Percentiles rank a stretch among this genome's conserved stretches.
These are phyloP conservation scores for Sarocladium strictum DNA, from an alignment of 2,329 filamentous ascomycete species.

Conservation along the genomic window DNA sequence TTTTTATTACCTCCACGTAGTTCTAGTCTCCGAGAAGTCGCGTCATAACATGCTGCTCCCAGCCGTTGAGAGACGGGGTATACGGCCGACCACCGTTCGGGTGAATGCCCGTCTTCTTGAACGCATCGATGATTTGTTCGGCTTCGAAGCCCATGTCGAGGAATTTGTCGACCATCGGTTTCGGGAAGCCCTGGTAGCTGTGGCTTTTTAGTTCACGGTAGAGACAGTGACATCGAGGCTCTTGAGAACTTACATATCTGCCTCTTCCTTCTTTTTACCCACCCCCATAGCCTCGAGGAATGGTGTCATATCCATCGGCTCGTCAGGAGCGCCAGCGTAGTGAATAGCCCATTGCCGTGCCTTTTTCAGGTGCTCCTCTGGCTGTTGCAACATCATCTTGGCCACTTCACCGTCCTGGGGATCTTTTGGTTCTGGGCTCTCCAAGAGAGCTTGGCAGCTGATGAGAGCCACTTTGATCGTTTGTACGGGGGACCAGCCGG, in stretches of 20 bases:
- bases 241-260: constrained; percentile 2
- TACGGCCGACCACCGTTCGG: constrained; percentile 53
- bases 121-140: constrained; percentile 78
- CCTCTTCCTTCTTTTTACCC: constrained; percentile 24
- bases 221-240: too few relatives aligned
- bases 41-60: constrained; percentile 61
- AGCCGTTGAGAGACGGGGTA: not conserved
- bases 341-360: constrained; percentile 88
- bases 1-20: too few relatives aligned
- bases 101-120: constrained; percentile 76
- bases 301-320: constrained; percentile 26
- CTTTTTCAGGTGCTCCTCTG: constrained; percentile 70
- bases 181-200: constrained; percentile 85
- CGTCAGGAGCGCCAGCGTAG: constrained; percentile 68
- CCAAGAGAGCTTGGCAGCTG: constrained; percentile 87
- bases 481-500: constrained; percentile 90
- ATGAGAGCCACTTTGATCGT: constrained; percentile 95
- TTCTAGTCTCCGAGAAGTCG: constrained; percentile 73
- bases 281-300: not conserved
- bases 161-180: constrained; percentile 75
- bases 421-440: constrained; percentile 90
- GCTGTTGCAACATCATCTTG: constrained; percentile 75
- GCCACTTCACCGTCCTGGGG: constrained; percentile 96
- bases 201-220: not conserved
- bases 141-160: constrained; percentile 88